Base-by-base conservation (phyloP, 1,139 yeast species). In the Suhomyces bokatorum region DNA sequence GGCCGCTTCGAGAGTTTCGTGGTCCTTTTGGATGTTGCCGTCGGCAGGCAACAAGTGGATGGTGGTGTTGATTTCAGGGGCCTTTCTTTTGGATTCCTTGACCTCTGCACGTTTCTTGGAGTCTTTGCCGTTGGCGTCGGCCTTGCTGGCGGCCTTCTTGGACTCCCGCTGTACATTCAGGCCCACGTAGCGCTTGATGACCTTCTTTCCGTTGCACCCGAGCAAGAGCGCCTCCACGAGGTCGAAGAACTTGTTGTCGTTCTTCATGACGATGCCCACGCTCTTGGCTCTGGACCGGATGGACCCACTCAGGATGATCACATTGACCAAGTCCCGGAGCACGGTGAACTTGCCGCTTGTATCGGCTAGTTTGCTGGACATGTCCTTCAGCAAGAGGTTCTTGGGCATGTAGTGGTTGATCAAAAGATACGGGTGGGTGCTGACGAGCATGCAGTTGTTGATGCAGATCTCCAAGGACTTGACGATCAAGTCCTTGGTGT, bases 331-430 rank as follows among this genome's bases (percentile, higher is more conserved):
- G 59, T 85, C 87, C 44, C 75, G 76, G 48, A 89, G 66, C 1
- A 85, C 87, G 47, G 75, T 75, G 64, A 90, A 90, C 61, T 90
- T 91, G 24, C 97, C 97, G 60, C 95, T 85, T 4, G 95, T 84
- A 42, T 85, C 91, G 11, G 86, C 86, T 43, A 91, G 64, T 57
- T 85, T 80, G 33, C 72, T 71, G 2, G 96, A 93, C 52, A 86
- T 83, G 53, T 90, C 97, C 60, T 85, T 84, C 43, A 84, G 80
- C 6, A 83, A 75, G 47, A 91, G 68, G 51, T 85, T 85, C 59
- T 87, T 89, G 22, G 97, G 98, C 77, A 89, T 77, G 56, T 87
- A 86, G 61, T 89, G 96, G 51, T 83, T 85, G 43, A 91, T 89
- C 43, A 93, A 67, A 40, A 91, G 67, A 58, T 86, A 91, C 1